Base-by-base conservation (phyloP, 495 filamentous ascomycete genomes). In the Usnea hakonensis region DNA sequence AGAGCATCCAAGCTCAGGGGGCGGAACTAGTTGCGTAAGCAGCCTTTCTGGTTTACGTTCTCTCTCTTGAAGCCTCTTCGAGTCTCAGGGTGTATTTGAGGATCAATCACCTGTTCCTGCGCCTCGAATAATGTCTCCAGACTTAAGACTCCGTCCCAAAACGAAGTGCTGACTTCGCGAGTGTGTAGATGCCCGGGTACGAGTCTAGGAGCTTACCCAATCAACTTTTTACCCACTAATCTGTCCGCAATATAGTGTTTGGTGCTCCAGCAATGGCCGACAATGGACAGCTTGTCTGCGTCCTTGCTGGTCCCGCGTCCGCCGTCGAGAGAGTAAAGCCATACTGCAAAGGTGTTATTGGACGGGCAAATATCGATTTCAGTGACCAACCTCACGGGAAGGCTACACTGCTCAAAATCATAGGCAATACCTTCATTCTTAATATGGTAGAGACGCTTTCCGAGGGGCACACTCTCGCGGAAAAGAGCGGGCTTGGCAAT, bases 401-500 rank as follows among this genome's bases (percentile, higher is more conserved):
- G 53, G 81, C 89, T 21, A 78, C 80, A 3, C 76, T 81, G 33
- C 76, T 96, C 28, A 97, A 96, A 74, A 72, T 95, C 46, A 79
- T 94, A 19, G 92, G 91, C 35, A 97, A 97, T 71, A 89, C 86
- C 10, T 91, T 96, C 74, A 82, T 96, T 66, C 69, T 96, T 35
- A 86, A 89, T 71, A 92, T 91, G 76, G 84, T 94, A 23, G 87
- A 91, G 69, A 78, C 85, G 33, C 73, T 97, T 8, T 83, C 86
- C 19, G 91, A 96, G 76, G 85, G 84, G 4, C 80, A 90, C 64
- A 81, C 85, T 2, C 77, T 90, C 6, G 90, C 90, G 8, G 92
- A 96, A 72, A 90, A 91, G 70, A 80, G 83, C 0, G 91, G 91
- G 0, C 73, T 96, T 26, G 91, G 91, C 9, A 75, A 74, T 17